Base-by-base conservation (phyloP, 2,329 filamentous ascomycete species). In the Fusarium robinianum region DNA sequence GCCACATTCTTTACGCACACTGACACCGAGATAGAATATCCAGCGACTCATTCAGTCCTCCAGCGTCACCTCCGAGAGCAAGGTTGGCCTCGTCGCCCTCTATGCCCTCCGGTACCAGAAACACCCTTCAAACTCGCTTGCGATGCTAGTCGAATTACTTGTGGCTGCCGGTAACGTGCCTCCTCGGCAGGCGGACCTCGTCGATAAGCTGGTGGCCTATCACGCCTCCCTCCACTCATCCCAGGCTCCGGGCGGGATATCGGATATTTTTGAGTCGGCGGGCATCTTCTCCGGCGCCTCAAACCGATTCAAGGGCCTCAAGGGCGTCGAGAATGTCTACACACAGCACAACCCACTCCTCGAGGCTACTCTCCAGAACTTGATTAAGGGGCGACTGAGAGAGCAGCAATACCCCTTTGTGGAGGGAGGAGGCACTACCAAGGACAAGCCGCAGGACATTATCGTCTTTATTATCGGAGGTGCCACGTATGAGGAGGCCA, bases 241-340 rank as follows among this genome's bases (percentile, higher is more conserved):
- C 5, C 84, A 87, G 15, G 77, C 83, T n/a, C 80, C 82, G 3
- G 82, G 86, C 8, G 90, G 89, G 5, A 90, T 96, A 44, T 85
- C 90, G 0, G 92, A 97, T 55, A 82, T 97, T 6, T 97, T 99
- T 61, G 91, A 97, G 62, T 87, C 89, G 0, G 82, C 86, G 0
- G 92, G 90, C 5, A 92, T 99, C 53, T 96, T 99, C 69, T 88
- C 89, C 1, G 88, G 88, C 9, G 90, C 91, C 8, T 80, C 90
- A 25, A 89, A 86, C 62, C 84, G 91, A 5, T 90, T 99, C 68
- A 96, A 95, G 63, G 94, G 94, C 0, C 77, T 99, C 10, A 96
- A 97, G 64, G 94, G 94, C 2, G 94, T 99, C 1, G 95, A 99
- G 67, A 99, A 99, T 60, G 94, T 99, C 18, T 99, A 99, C 67